Evolutionary conservation across 148 eudicot genomes (phyloP), one percentile per base, ranked within the genome.

Genomic region (Fagopyrum homotropicum): DNA sequence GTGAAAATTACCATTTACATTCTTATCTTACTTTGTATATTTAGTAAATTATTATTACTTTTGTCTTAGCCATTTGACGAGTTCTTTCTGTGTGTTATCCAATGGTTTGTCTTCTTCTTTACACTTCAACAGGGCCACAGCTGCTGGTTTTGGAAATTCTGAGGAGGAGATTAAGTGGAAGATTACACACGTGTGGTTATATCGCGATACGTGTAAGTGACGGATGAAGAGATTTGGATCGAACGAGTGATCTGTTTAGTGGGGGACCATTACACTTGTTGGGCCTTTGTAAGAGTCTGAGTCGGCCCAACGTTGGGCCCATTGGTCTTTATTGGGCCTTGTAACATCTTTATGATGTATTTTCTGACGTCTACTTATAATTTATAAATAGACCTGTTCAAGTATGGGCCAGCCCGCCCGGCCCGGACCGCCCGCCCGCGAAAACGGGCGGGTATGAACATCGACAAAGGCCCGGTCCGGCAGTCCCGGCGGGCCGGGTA

Each of bases 171-270:
- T 40, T 7, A 66, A 66, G 71, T 6, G 71, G 47, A 19, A 43
- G 71, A 66, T 35, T 66, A 16, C 71, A 66, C 71, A 66, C 47
- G 71, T 66, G 71, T 66, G 46, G 71, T 15, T 66, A 59, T 59
- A 59, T 22, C 4, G 12, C 35, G 4, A 14, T 8, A 66, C 71
- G 71, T 66, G 71, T 66, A 40, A 43, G 40, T 5, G 15, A 26
- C 71, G 71, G 71, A 46, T 40, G 19, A 61, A 61, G 16, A 2
- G 43, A 22, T 40, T 8, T 66, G 69, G 69, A 63, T 63, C 12
- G 4, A 6, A 2, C 11, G 10, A 5, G 10, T 15, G 61, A 43
- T 14, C 68, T 43, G 30, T 0, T 9, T 29, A 9, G 45, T 30
- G 69, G 35, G 69, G 40, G n/a, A 44, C 69, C 7, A 30, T 30